Conservation (phyloP, 768 basidiomycete genomes). For the Glaciozyma antarctica region DNA sequence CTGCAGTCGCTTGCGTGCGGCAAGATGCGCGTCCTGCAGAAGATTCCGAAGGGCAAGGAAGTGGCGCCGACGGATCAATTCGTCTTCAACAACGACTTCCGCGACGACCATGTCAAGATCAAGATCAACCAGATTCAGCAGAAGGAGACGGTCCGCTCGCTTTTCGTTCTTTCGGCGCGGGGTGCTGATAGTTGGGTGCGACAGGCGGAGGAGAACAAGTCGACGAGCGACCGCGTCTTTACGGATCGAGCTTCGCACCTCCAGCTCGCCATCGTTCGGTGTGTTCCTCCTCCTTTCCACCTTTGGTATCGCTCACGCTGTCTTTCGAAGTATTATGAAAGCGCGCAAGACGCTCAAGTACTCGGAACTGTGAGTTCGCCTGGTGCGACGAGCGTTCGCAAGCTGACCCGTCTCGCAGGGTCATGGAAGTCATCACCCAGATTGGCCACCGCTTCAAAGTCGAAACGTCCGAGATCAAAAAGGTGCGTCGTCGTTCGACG, state of each 20-base stretch:
- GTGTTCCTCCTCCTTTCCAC: not conserved
- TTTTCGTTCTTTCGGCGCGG: not conserved
- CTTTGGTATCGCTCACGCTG: conserved; percentile 49
- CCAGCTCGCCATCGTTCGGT: conserved; percentile 87
- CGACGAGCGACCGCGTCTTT: conserved; percentile 74
- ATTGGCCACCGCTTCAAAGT: conserved; percentile 83
- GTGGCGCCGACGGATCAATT: conserved; percentile 69
- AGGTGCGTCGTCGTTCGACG: conserved; percentile 35
- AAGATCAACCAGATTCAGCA: conserved; percentile 95
- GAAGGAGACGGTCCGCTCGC: conserved; percentile 67
- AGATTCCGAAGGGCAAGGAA: conserved; percentile 66
- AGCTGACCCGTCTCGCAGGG: conserved; percentile 33
- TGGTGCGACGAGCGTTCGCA: not conserved
- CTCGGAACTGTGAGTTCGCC: conserved; percentile 49
- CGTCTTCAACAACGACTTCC: conserved; percentile 64
- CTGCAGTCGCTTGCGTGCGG: conserved; percentile 88
- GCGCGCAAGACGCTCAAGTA: conserved; percentile 66
- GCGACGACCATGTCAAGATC: conserved; percentile 64
- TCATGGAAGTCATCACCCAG: conserved; percentile 71
- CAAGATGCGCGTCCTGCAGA: conserved; percentile 76
- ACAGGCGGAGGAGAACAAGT: conserved; percentile 76
- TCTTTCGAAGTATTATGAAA: conserved; percentile 58
- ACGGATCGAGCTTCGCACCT: conserved; percentile 74
- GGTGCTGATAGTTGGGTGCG: not conserved
- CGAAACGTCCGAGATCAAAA: conserved; percentile 73